phyloP scores from a whole-genome alignment of 768 basidiomycete species.

The Podaxis sp. region DNA sequence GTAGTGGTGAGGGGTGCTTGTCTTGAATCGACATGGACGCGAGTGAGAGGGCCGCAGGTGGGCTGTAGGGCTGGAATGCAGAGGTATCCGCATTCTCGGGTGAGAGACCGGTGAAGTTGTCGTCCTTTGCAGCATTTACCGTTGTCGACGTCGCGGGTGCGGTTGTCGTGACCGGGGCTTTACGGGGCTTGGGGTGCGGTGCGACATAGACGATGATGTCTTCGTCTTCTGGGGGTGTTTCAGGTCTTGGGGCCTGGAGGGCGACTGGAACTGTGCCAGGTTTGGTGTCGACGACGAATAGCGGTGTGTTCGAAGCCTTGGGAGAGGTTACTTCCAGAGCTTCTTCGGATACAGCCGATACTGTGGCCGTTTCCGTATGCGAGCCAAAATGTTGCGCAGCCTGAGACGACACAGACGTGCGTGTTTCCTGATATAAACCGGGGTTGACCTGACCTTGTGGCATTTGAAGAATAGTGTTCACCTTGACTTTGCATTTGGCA shows the following conservation, averaged over 20 bases:
- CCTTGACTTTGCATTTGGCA: slow-evolving; percentile 4
- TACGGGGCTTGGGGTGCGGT: slow-evolving; percentile 51
- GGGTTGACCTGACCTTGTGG: slow-evolving; percentile 10
- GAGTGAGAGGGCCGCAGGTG: slow-evolving; percentile 13
- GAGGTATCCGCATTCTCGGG: slow-evolving; percentile 14
- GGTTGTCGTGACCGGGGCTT: not conserved
- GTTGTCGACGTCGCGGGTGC: not conserved
- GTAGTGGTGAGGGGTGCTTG: not conserved
- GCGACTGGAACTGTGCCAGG: slow-evolving; percentile 13
- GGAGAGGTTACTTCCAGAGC: slow-evolving; percentile 1
- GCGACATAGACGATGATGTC: slow-evolving; percentile 78
- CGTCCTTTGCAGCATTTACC: not conserved
- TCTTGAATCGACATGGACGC: slow-evolving; percentile 9
- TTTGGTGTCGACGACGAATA: slow-evolving; percentile 16
- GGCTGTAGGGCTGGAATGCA: slow-evolving; percentile 20
- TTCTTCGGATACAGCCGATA: not conserved
- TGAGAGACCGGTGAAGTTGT: not conserved
- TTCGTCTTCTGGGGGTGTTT: slow-evolving; percentile 38
- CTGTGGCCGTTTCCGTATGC: not conserved
- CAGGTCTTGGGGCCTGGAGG: slow-evolving; percentile 9
- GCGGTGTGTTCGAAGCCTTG: not conserved
- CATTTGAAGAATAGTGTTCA: slow-evolving; percentile 21
- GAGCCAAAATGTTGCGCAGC: not conserved
- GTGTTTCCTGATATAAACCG: not conserved
- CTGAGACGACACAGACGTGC: not conserved